Evolutionary conservation across 768 basidiomycete genomes (phyloP).

Genomic region (Suillus weaverae): DNA sequence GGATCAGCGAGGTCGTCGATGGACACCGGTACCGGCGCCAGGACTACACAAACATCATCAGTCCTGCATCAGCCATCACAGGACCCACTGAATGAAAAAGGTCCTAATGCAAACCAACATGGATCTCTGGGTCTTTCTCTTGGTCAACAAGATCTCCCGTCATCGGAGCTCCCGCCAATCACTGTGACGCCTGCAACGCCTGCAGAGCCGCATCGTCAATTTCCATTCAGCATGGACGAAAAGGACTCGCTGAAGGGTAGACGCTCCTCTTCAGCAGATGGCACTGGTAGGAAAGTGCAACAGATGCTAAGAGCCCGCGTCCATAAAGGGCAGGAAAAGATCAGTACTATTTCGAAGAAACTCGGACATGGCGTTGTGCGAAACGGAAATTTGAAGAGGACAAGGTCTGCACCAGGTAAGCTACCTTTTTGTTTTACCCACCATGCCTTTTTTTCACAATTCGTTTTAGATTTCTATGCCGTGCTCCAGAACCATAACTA

Average conservation of each 20-base stretch:
- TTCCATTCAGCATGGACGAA: constrained; percentile 19
- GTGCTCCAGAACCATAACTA: constrained; percentile 59
- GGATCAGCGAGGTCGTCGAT: constrained; percentile 30
- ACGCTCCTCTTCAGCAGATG: constrained; percentile 36
- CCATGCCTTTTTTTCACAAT: background rate
- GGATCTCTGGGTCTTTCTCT: constrained; percentile 6
- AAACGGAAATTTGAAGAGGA: constrained; percentile 54
- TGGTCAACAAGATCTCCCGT: background rate
- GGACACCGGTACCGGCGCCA: constrained; percentile 26
- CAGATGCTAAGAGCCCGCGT: constrained; percentile 75
- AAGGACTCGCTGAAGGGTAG: constrained; percentile 19
- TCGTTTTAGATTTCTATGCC: constrained; percentile 63
- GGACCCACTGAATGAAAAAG: constrained; percentile 17
- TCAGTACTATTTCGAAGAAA: constrained; percentile 75
- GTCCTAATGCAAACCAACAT: background rate
- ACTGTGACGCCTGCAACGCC: constrained; percentile 66
- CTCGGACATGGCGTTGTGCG: constrained; percentile 69
- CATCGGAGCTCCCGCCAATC: constrained; percentile 39
- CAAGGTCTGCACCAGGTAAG: constrained; percentile 69
- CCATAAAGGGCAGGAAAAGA: constrained; percentile 69
- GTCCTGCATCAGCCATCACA: constrained; percentile 15
- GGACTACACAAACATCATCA: constrained; percentile 23
- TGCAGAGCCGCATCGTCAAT: constrained; percentile 29
- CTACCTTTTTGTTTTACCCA: constrained; percentile 14
- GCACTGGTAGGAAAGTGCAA: constrained; percentile 70